Conservation (phyloP, 176 grass and related monocot genomes). For the Eleusine indica region DNA sequence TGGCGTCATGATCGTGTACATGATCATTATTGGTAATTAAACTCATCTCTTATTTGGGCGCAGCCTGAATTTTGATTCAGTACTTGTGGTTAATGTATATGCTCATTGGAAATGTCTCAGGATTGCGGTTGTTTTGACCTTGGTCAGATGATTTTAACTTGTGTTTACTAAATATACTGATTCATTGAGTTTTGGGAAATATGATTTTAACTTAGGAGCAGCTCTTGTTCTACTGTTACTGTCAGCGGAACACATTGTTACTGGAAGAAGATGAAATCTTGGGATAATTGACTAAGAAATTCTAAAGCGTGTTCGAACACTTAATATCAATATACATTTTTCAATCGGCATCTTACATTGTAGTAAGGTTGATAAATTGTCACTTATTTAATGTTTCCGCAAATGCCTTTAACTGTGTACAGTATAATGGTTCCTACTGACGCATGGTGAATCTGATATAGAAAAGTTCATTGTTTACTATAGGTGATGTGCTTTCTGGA, state of each 20-base stretch:
- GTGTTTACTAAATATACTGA: neutral
- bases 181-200: neutral
- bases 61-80: constrained; percentile 5
- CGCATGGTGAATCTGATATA: constrained; percentile 11
- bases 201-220: neutral
- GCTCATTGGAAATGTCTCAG: neutral
- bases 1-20: constrained; percentile 93
- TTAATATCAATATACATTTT: neutral
- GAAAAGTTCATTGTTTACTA: neutral
- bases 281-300: neutral
- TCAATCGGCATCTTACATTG: neutral
- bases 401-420: too few relatives aligned
- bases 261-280: neutral
- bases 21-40: constrained; percentile 93
- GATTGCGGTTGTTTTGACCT: neutral
- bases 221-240: neutral
- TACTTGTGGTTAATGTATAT: neutral
- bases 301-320: neutral
- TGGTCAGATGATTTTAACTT: neutral
- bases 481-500: constrained; percentile 94
- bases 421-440: neutral
- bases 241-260: neutral
- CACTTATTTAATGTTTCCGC: neutral
- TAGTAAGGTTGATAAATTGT: neutral
- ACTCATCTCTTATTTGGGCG: neutral